Evolutionary conservation across 2,329 filamentous ascomycete species (phyloP).

Genomic region (Talaromyces atroroseus): DNA sequence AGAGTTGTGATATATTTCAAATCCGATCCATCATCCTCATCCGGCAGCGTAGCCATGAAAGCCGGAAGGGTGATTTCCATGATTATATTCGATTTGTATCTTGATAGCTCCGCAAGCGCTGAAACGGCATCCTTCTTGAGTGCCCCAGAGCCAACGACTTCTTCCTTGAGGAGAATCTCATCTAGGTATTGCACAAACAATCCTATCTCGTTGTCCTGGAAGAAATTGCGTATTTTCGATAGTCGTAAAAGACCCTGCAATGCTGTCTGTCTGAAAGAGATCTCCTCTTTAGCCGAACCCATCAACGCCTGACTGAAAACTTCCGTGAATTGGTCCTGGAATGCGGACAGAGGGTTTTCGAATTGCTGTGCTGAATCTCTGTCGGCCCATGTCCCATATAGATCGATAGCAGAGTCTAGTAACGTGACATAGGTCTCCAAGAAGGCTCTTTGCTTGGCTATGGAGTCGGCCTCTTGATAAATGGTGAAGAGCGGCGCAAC

Average conservation of each 20-base stretch:
- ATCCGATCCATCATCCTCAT: constrained; percentile 44
- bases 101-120: constrained; percentile 56
- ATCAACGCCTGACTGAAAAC: constrained; percentile 53
- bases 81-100: constrained; percentile 56
- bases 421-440: constrained; percentile 57
- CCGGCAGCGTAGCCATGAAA: constrained; percentile 60
- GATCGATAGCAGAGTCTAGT: constrained; percentile 52
- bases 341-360: constrained; percentile 42
- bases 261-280: constrained; percentile 46
- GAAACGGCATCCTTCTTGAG: constrained; percentile 55
- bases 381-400: constrained; percentile 53
- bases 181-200: constrained; percentile 54
- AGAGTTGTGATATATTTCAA: constrained; percentile 52
- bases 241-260: constrained; percentile 44
- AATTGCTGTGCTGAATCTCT: constrained; percentile 31
- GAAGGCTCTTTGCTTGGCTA: constrained; percentile 58
- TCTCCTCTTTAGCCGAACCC: constrained; percentile 47
- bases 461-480: constrained; percentile 57
- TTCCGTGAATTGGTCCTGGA: constrained; percentile 48
- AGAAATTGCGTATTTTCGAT: constrained; percentile 42
- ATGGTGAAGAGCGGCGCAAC: constrained; percentile 55
- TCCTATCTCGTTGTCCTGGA: constrained; percentile 49
- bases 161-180: constrained; percentile 56
- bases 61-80: constrained; percentile 61
- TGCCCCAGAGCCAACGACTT: constrained; percentile 51